Percentiles rank a stretch among this genome's conserved stretches.
These are phyloP conservation scores for Pinus albicaulis DNA, from an alignment of 75 land plant species.

Conservation along the genomic window DNA sequence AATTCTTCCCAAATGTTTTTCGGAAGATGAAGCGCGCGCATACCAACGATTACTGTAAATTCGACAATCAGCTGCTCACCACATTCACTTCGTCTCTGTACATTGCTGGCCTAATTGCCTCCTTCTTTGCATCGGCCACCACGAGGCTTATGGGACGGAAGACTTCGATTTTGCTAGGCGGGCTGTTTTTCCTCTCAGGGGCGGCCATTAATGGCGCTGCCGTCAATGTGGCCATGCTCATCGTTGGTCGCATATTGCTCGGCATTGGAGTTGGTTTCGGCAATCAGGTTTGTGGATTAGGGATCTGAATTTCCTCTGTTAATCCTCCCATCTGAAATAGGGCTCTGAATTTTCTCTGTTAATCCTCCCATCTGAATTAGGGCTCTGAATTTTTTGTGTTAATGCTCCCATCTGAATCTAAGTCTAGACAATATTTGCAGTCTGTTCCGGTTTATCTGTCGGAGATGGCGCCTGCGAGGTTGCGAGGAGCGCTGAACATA, in stretches of 20 bases:
- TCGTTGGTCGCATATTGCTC: conserved; percentile 61
- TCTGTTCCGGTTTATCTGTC: conserved; percentile 63
- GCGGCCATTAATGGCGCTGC: conserved; percentile 58
- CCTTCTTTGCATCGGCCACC: conserved; percentile 44
- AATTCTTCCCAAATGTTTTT: conserved; percentile 59
- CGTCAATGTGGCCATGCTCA: conserved; percentile 50
- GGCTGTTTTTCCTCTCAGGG: conserved; percentile 41
- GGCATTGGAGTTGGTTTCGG: conserved; percentile 74
- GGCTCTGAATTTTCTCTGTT: not conserved
- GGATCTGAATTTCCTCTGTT: not conserved
- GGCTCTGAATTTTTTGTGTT: not conserved
- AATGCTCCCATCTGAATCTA: not conserved
- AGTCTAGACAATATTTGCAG: conserved; percentile 14
- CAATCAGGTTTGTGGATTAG: conserved; percentile 42
- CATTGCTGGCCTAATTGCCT: conserved; percentile 51
- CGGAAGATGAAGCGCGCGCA: conserved; percentile 16
- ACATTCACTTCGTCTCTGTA: conserved; percentile 68
- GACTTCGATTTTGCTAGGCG: conserved; percentile 60
- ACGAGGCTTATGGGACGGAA: conserved; percentile 52
- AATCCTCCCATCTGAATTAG: not conserved
- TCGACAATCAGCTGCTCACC: conserved; percentile 46
- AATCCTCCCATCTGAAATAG: not conserved
- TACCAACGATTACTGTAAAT: conserved; percentile 62
- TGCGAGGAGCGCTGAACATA: conserved; percentile 41
- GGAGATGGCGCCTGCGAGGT: conserved; percentile 45